phyloP scores from a whole-genome alignment of 352 stramenopile species.

The Globisporangium splendens region DNA sequence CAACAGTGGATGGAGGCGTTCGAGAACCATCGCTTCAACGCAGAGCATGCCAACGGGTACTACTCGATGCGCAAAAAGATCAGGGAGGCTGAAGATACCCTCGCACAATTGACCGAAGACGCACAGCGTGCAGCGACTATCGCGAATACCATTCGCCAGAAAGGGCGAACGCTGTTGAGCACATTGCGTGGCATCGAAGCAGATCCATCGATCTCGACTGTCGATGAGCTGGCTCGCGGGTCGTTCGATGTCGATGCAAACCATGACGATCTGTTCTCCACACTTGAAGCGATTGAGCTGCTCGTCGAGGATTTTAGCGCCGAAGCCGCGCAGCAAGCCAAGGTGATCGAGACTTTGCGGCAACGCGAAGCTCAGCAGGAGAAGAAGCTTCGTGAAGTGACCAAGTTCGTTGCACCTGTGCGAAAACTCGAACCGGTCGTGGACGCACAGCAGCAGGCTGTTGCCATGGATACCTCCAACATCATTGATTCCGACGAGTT shows the following conservation, averaged over 20 bases:
- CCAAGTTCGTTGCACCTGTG: constrained; percentile 16
- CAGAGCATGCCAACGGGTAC: constrained; percentile 42
- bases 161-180: constrained; percentile 16
- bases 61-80: constrained; percentile 31
- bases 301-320: constrained; percentile 53
- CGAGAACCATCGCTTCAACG: constrained; percentile 60
- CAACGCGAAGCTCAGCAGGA: constrained; percentile 24
- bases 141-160: constrained; percentile 11
- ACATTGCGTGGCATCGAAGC: constrained; percentile 18
- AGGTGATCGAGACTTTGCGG: constrained; percentile 32
- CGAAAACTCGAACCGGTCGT: constrained; percentile 13
- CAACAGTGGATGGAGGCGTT: constrained; percentile 72
- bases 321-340: constrained; percentile 45
- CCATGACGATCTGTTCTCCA: constrained; percentile 22
- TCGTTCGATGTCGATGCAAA: constrained; percentile 8
- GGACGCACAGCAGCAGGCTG: constrained; percentile 20
- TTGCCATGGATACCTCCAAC: constrained; percentile 1
- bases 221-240: not conserved
- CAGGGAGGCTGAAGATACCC: constrained; percentile 27
- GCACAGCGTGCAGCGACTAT: constrained; percentile 2
- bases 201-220: not conserved
- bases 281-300: constrained; percentile 31
- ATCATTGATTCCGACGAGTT: constrained; percentile 14
- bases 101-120: constrained; percentile 16
- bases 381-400: constrained; percentile 28